Evolutionary conservation across 805 yeast species (phyloP).

Genomic region (Gaillardinia entomophila): DNA sequence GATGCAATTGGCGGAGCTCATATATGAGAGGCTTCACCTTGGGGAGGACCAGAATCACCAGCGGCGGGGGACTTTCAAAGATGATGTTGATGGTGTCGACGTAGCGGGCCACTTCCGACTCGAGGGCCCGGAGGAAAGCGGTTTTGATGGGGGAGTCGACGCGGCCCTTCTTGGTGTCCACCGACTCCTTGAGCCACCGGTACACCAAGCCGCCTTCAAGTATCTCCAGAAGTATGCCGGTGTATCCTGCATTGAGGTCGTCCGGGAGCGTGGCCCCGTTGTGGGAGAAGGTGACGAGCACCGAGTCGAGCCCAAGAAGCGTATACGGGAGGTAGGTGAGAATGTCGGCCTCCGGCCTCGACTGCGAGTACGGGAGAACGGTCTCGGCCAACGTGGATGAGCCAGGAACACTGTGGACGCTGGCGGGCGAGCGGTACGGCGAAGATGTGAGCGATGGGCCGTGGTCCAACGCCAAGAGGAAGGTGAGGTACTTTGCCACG

Average conservation of each 20-base stretch:
- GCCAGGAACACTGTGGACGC: background rate
- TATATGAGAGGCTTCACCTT: constrained; percentile 45
- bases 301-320: constrained; percentile 58
- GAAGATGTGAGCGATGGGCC: background rate
- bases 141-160: constrained; percentile 50
- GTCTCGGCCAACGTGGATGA: constrained; percentile 1
- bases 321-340: constrained; percentile 47
- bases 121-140: constrained; percentile 51
- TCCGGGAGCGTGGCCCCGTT: constrained; percentile 42
- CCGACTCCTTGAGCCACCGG: constrained; percentile 32
- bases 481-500: constrained; percentile 28
- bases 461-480: constrained; percentile 17
- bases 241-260: constrained; percentile 48
- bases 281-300: constrained; percentile 41
- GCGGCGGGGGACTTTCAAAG: constrained; percentile 20
- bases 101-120: constrained; percentile 30
- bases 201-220: constrained; percentile 72
- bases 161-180: constrained; percentile 20
- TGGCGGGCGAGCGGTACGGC: background rate
- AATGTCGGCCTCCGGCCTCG: constrained; percentile 23
- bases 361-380: constrained; percentile 1
- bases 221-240: constrained; percentile 49
- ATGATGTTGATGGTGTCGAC: constrained; percentile 28
- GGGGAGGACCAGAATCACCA: constrained; percentile 31
- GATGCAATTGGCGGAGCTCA: constrained; percentile 53